phyloP scores from a whole-genome alignment of 768 basidiomycete species.

The Cystofilobasidium bisporidii region DNA sequence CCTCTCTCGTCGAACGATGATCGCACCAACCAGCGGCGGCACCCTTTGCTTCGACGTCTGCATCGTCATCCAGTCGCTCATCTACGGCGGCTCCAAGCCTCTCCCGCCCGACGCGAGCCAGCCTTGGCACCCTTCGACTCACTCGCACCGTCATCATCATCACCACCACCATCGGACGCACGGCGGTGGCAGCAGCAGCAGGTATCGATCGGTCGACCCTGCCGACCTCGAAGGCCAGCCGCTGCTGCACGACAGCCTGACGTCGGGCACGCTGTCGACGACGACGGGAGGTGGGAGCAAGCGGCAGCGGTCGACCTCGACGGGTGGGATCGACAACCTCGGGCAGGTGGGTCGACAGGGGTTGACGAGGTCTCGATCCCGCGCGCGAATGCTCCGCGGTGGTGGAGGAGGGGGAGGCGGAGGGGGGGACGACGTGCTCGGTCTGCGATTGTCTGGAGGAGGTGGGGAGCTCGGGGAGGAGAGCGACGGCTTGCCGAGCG shows the following conservation, averaged over 20 bases:
- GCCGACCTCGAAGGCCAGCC: not conserved
- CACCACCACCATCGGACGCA: not conserved
- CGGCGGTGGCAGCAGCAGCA: not conserved
- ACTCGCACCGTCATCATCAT: not conserved
- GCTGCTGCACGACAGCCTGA: not conserved
- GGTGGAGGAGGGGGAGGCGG: not conserved
- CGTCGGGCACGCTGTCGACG: too few relatives aligned
- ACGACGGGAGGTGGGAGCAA: not conserved
- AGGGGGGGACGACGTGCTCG: not conserved
- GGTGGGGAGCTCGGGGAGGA: not conserved
- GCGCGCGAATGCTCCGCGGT: not conserved
- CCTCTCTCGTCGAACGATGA: too few relatives aligned
- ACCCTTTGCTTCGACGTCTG: constrained; percentile 87
- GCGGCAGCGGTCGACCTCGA: not conserved
- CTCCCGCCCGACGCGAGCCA: constrained; percentile 1
- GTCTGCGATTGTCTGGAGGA: not conserved
- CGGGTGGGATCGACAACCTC: not conserved
- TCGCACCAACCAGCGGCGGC: constrained; percentile 51
- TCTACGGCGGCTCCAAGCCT: constrained; percentile 47
- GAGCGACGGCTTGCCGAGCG: too few relatives aligned
- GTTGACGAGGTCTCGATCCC: too few relatives aligned
- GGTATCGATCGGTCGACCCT: not conserved
- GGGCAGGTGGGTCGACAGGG: too few relatives aligned
- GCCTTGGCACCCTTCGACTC: constrained; percentile 3
- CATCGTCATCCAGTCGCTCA: constrained; percentile 72